These are phyloP conservation scores for Colletotrichum somersetense DNA, from an alignment of 2,329 filamentous ascomycete genomes.

Conservation along the genomic window DNA sequence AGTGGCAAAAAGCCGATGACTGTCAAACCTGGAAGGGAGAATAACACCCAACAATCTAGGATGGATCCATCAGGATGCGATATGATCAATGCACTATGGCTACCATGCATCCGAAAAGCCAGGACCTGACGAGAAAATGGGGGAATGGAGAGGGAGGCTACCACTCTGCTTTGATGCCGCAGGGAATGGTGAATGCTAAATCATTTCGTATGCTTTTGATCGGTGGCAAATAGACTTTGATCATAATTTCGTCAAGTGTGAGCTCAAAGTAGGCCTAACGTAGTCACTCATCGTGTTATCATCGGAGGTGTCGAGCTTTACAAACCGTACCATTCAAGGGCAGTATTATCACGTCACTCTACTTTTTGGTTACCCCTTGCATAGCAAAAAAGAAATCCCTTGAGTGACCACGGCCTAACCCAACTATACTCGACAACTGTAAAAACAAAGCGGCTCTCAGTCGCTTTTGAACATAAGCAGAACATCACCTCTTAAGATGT, in stretches of 20 bases:
- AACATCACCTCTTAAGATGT: not conserved
- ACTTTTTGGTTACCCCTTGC: too few relatives aligned
- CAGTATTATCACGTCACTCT: not conserved
- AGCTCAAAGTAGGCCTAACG: not conserved
- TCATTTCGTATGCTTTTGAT: not conserved
- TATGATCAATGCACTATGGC: not conserved
- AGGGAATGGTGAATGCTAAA: too few relatives aligned
- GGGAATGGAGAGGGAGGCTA: not conserved
- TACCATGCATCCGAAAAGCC: not conserved
- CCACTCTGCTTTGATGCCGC: not conserved
- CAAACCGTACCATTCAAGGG: too few relatives aligned
- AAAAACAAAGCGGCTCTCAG: not conserved
- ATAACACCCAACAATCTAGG: not conserved
- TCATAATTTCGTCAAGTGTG: not conserved
- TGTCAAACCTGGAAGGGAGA: not conserved
- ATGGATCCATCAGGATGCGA: not conserved
- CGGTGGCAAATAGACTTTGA: too few relatives aligned
- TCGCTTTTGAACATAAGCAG: not conserved
- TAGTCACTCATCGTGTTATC: not conserved
- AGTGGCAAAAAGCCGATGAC: not conserved
- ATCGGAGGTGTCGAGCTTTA: not conserved
- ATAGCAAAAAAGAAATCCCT: not conserved
- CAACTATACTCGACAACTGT: not conserved
- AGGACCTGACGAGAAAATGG: not conserved
- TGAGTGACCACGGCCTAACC: accelerated